These are phyloP conservation scores for Quercus engelmannii DNA, from an alignment of 306 rosid species.

Conservation along the genomic window DNA sequence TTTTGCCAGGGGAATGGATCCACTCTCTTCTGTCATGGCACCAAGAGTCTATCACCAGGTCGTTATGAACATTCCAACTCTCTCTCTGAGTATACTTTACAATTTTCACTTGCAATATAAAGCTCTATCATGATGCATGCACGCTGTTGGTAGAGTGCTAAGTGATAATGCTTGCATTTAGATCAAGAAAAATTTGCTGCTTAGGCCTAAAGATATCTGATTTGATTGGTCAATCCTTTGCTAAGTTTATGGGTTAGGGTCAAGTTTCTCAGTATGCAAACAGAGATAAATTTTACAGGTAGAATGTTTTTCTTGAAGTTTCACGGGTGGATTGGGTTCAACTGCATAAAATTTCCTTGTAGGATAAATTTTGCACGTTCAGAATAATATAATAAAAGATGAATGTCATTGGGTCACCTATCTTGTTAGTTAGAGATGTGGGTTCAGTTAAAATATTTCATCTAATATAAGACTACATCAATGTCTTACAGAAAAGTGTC, in stretches of 20 bases:
- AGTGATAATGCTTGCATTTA: neutral
- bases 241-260: neutral
- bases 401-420: neutral
- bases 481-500: neutral
- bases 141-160: neutral
- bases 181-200: neutral
- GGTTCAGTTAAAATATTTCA: neutral
- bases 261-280: neutral
- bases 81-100: neutral
- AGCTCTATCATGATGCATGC: neutral
- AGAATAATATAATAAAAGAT: neutral
- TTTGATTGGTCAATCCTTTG: neutral
- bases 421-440: neutral
- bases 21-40: conserved; percentile 63
- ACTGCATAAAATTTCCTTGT: neutral
- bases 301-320: neutral
- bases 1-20: conserved; percentile 70
- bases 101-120: neutral
- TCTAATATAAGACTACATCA: neutral
- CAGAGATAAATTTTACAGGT: neutral
- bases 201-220: neutral
- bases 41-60: conserved; percentile 89
- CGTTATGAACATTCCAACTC: neutral
- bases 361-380: neutral
- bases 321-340: neutral